Conservation (phyloP, 768 basidiomycete species). For the Boletellus ananas region DNA sequence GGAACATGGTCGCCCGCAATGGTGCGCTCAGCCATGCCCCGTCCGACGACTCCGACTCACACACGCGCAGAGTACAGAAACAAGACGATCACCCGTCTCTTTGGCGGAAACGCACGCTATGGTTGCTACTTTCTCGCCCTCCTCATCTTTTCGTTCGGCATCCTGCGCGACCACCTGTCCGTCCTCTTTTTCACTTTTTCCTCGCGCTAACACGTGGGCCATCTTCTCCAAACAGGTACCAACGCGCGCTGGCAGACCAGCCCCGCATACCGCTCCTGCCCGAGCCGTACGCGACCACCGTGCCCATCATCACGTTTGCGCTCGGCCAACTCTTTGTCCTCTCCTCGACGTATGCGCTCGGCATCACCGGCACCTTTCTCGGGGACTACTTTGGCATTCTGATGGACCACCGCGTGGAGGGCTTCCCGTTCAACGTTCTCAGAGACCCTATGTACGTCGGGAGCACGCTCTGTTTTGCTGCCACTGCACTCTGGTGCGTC, state of each 20-base stretch:
- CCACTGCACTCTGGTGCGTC: slow-evolving; percentile 78
- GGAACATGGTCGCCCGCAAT: slow-evolving; percentile 93
- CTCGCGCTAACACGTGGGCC: not conserved
- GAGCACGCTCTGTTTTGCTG: slow-evolving; percentile 86
- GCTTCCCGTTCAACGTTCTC: slow-evolving; percentile 95
- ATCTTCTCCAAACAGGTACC: slow-evolving; percentile 50
- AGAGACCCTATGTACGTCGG: slow-evolving; percentile 97
- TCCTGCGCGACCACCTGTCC: slow-evolving; percentile 82
- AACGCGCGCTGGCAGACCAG: slow-evolving; percentile 70
- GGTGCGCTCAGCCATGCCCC: not conserved
- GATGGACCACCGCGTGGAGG: slow-evolving; percentile 87
- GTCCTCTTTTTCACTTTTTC: slow-evolving; percentile 29
- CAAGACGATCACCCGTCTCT: slow-evolving; percentile 81
- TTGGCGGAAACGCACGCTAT: slow-evolving; percentile 64
- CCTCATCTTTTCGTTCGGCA: slow-evolving; percentile 80
- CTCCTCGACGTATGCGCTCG: slow-evolving; percentile 85
- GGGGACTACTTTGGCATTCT: slow-evolving; percentile 82
- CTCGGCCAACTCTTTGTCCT: slow-evolving; percentile 83
- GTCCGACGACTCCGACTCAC: not conserved
- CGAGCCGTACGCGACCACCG: slow-evolving; percentile 54
- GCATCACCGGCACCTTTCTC: slow-evolving; percentile 90
- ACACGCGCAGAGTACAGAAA: slow-evolving; percentile 67
- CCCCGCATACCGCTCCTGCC: slow-evolving; percentile 66
- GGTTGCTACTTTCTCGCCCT: slow-evolving; percentile 88
- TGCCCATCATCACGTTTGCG: slow-evolving; percentile 59